These are phyloP conservation scores for Saccharomyces hybrid DNA, from an alignment of 1,139 yeast species.

Conservation along the genomic window DNA sequence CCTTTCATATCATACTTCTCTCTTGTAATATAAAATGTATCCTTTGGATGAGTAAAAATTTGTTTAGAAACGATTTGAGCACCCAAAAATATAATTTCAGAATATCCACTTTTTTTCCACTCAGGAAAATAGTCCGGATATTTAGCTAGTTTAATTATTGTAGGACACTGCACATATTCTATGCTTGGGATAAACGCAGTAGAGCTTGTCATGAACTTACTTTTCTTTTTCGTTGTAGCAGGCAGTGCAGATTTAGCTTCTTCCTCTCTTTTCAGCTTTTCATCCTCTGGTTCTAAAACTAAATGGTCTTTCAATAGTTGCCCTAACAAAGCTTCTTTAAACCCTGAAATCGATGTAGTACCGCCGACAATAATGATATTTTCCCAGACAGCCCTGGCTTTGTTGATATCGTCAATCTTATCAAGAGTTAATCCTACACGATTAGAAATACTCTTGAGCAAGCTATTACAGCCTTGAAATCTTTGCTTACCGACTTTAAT, in stretches of 20 bases:
- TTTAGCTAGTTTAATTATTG: slow-evolving; percentile 57
- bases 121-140: slow-evolving; percentile 91
- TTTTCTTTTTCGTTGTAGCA: slow-evolving; percentile 22
- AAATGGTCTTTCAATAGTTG: slow-evolving; percentile 54
- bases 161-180: slow-evolving; percentile 60
- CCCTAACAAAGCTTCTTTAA: slow-evolving; percentile 60
- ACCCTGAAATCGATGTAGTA: slow-evolving; percentile 66
- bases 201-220: slow-evolving; percentile 18
- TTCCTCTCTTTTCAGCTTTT: slow-evolving; percentile 33
- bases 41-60: slow-evolving; percentile 60
- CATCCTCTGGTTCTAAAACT: slow-evolving; percentile 35
- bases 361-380: slow-evolving; percentile 74
- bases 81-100: slow-evolving; percentile 72
- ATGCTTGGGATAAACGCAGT: slow-evolving; percentile 26
- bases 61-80: slow-evolving; percentile 86
- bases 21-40: slow-evolving; percentile 58
- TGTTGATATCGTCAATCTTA: slow-evolving; percentile 56
- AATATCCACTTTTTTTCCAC: slow-evolving; percentile 83
- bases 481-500: slow-evolving; percentile 76
- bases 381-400: slow-evolving; percentile 82
- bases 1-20: slow-evolving; percentile 76
- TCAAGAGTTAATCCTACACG: slow-evolving; percentile 48
- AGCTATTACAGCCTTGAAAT: slow-evolving; percentile 63
- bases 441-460: slow-evolving; percentile 48
- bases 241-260: slow-evolving; percentile 18